Evolutionary conservation across 108 stramenopile species (phyloP), one percentile per base, ranked within the genome.

Genomic region (Stephanodiscus triporus): DNA sequence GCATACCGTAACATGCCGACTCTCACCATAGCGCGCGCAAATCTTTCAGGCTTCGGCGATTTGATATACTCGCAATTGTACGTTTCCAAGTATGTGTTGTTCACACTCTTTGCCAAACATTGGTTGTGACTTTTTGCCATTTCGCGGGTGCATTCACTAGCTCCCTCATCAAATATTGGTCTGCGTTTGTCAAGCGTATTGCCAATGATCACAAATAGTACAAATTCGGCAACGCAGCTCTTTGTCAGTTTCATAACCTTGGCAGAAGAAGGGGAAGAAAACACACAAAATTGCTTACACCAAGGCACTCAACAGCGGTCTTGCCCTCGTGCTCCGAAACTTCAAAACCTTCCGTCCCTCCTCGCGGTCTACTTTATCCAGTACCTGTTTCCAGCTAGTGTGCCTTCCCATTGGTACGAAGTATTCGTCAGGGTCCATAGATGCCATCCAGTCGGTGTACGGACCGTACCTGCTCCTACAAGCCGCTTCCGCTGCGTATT

Each of bases 21-120:
- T 49, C 73, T 65, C 40, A 77, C 76, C 81, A 83, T 84, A 9
- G 90, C 90, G 60, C 93, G 75, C 1, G 80, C 81, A 22, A 86
- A 87, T 77, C 87, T 83, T 40, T 76, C 63, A 55, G 91, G 89
- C 54, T 89, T 91, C 0, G 91, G 91, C 9, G 77, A 63, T 32
- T 77, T 76, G 27, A 82, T 79, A 17, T 82, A 70, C 78, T 95
- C 93, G 54, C 93, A 95, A 68, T 95, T 95, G 65, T 89, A 95
- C 7, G 91, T 86, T 78, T 92, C 82, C 57, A 95, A 72, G 64
- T 89, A 92, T 1, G 89, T 89, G 19, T 70, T 73, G 34, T 86
- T 82, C 29, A 77, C 66, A 49, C 55, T 77, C 50, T 86, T 86
- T 30, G 68, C 66, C 13, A 88, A 63, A 17, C 82, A 83, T 50